phyloP scores from a whole-genome alignment of 2,329 filamentous ascomycete genomes.

The Zymoseptoria ardabiliae region DNA sequence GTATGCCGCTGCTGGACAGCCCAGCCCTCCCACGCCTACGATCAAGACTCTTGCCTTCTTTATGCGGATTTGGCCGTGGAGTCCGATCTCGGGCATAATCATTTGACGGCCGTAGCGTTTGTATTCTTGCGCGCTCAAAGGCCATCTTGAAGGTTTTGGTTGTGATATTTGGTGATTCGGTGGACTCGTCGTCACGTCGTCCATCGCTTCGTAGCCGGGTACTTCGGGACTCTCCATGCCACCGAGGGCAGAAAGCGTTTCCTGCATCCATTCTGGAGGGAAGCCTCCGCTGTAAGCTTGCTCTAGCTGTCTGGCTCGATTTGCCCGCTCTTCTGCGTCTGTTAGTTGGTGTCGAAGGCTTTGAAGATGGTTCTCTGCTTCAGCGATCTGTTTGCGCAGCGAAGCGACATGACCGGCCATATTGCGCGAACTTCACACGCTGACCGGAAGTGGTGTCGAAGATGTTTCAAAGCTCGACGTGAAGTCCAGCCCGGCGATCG shows the following conservation, averaged over 20 bases:
- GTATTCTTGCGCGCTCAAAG: constrained; percentile 66
- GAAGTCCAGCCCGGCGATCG: not conserved
- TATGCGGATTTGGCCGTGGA: constrained; percentile 69
- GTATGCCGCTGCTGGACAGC: constrained; percentile 89
- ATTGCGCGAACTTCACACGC: constrained; percentile 8
- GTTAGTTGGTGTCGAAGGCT: constrained; percentile 36
- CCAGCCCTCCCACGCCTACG: constrained; percentile 80
- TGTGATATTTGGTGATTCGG: not conserved
- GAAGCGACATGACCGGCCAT: constrained; percentile 28
- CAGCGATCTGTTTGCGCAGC: constrained; percentile 36
- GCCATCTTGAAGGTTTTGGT: constrained; percentile 47
- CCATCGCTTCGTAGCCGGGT: not conserved
- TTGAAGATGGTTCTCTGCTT: constrained; percentile 36
- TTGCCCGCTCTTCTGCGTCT: constrained; percentile 33
- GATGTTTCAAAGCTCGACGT: not conserved
- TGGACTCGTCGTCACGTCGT: not conserved
- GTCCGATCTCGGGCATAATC: constrained; percentile 74
- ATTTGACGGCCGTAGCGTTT: constrained; percentile 83
- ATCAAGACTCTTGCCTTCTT: constrained; percentile 66
- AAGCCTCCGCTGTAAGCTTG: constrained; percentile 32
- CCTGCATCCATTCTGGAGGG: constrained; percentile 36
- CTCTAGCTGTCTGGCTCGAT: constrained; percentile 21
- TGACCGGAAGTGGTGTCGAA: not conserved
- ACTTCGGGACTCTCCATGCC: constrained; percentile 5
- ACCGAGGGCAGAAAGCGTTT: constrained; percentile 33